Evolutionary conservation across 108 stramenopile species (phyloP), one percentile per base, ranked within the genome.

Genomic region (Chaetoceros muelleri): DNA sequence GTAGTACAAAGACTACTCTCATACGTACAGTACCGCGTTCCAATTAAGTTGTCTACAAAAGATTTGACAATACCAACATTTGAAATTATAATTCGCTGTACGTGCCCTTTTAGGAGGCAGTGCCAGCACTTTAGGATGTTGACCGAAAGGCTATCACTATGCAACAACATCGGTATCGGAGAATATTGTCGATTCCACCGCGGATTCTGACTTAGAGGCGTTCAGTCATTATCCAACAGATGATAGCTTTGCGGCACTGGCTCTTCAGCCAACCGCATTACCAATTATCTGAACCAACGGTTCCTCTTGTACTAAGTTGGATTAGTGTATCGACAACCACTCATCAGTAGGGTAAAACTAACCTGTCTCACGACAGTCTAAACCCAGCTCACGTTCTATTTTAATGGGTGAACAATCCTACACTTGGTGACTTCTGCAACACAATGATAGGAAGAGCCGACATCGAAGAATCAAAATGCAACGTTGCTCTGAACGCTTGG

Each of bases 241-340:
- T 85, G 88, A 76, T 85, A 90, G 84, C 84, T 85, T 90, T 79
- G 83, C 79, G 81, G 81, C 87, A 84, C 81, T 89, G 81, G 83
- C 87, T 89, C 57, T 76, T 82, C 83, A 84, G 74, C 81, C 81
- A 89, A 84, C 83, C 72, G 77, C 79, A 78, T 85, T 83, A 90
- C 89, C 93, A 90, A 94, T 72, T 90, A 87, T 90, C 88, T 77
- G 86, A 90, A 88, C 86, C 93, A 94, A 90, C 86, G 89, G 87
- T 94, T 94, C 93, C 89, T 94, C 93, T 94, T 87, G 93, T 90
- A 94, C 93, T 90, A 94, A 94, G 87, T 88, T 94, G 85, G 84
- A 94, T 90, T 94, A 90, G 88, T 90, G 83, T 87, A 69, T 76
- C 82, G 82, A 81, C 87, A 87, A 84, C 85, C 51, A 69, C 66